Evolutionary conservation across 2,329 filamentous ascomycete species (phyloP).

Genomic region (Paraphoma sp.): DNA sequence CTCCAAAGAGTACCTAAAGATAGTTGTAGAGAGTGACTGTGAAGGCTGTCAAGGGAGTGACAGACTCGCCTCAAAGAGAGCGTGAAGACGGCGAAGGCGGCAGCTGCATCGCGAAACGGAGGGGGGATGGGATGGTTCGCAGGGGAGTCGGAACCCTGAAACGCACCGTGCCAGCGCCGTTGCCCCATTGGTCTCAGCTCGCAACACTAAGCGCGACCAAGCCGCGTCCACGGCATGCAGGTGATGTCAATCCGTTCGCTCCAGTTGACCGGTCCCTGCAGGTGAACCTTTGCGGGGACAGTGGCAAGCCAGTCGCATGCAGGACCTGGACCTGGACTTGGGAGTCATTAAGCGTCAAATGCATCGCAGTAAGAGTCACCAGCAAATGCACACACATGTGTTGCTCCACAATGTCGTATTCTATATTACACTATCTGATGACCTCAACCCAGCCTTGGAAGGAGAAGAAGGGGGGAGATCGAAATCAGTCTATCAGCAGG

Average conservation of each 20-base stretch:
- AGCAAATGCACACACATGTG: not conserved
- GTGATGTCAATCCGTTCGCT: slow-evolving; percentile 11
- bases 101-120: slow-evolving; percentile 19
- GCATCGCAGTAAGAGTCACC: slow-evolving; percentile 3
- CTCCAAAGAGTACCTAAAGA: slow-evolving; percentile 28
- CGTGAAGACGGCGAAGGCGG: slow-evolving; percentile 15
- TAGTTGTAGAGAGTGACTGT: slow-evolving; percentile 43
- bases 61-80: slow-evolving; percentile 36
- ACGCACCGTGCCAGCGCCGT: slow-evolving; percentile 13
- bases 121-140: slow-evolving; percentile 17
- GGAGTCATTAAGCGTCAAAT: not conserved
- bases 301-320: not conserved
- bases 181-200: slow-evolving; percentile 20
- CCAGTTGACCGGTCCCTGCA: slow-evolving; percentile 1
- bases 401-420: slow-evolving; percentile 29
- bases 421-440: slow-evolving; percentile 41
- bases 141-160: slow-evolving; percentile 18
- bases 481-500: slow-evolving; percentile 30
- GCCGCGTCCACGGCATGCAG: slow-evolving; percentile 15
- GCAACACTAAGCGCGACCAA: slow-evolving; percentile 15
- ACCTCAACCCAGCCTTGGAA: slow-evolving; percentile 40
- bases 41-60: slow-evolving; percentile 36
- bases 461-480: slow-evolving; percentile 42
- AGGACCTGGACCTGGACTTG: not conserved
- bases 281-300: not conserved